Percentiles rank a stretch among this genome's conserved stretches.
These are phyloP conservation scores for Zygotorulaspora florentina DNA, from an alignment of 805 yeast genomes.

Conservation along the genomic window DNA sequence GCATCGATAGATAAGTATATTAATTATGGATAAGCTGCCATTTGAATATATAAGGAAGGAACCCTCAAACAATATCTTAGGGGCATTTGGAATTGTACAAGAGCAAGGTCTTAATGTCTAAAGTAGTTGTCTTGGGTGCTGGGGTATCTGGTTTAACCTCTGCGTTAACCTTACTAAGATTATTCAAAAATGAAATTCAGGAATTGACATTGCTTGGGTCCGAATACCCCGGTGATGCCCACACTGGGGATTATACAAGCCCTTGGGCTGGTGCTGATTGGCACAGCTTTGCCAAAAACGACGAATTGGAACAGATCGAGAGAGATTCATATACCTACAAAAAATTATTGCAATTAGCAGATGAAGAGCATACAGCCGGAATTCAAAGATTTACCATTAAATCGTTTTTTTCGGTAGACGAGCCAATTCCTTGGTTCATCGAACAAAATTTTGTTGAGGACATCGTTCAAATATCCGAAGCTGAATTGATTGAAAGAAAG, in stretches of 20 bases:
- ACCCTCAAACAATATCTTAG: too few species aligned
- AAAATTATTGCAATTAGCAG: slow-evolving; percentile 44
- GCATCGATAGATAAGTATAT: too few species aligned
- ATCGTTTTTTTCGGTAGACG: slow-evolving; percentile 13
- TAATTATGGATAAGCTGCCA: too few species aligned
- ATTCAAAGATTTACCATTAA: slow-evolving; percentile 30
- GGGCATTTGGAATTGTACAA: too few species aligned
- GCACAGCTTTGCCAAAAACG: slow-evolving; percentile 51
- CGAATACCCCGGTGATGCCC: slow-evolving; percentile 54
- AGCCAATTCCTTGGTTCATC: slow-evolving; percentile 48
- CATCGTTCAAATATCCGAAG: slow-evolving; percentile 33
- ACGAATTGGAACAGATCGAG: slow-evolving; percentile 38
- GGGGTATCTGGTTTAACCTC: slow-evolving; percentile 57
- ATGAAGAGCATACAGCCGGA: slow-evolving; percentile 48
- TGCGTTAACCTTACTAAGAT: slow-evolving; percentile 41
- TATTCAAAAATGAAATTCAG: slow-evolving; percentile 33
- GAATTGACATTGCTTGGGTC: slow-evolving; percentile 41
- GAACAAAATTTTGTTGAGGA: slow-evolving; percentile 37
- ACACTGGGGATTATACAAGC: slow-evolving; percentile 50
- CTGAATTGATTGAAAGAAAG: slow-evolving; percentile 34
- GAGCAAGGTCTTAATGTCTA: too few species aligned
- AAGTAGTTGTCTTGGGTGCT: slow-evolving; percentile 35
- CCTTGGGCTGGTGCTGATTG: slow-evolving; percentile 75
- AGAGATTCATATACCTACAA: slow-evolving; percentile 48
- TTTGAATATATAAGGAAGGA: too few species aligned